These are phyloP conservation scores for Dictyostelium brefeldianum DNA, from an alignment of 78 protist genomes.

Conservation along the genomic window DNA sequence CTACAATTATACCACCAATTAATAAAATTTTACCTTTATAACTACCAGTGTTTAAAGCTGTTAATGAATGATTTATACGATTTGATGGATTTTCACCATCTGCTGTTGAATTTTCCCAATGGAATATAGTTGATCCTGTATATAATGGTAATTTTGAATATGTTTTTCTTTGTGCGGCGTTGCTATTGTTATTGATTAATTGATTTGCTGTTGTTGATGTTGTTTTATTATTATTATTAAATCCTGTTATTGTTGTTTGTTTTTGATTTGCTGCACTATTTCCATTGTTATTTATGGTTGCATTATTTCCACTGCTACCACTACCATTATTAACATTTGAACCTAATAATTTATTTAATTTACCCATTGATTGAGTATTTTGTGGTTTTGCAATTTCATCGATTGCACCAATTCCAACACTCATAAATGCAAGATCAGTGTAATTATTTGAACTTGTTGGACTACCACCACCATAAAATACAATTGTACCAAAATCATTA, in stretches of 20 bases:
- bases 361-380: conserved; percentile 20
- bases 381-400: conserved; percentile 72
- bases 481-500: conserved; percentile 27
- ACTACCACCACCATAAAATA: conserved; percentile 36
- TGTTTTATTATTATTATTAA: background rate
- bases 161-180: conserved; percentile 4
- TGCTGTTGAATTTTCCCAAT: conserved; percentile 23
- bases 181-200: background rate
- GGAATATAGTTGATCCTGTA: conserved; percentile 19
- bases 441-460: background rate
- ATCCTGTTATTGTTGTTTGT: background rate
- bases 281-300: background rate
- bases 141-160: conserved; percentile 60
- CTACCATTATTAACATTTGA: background rate
- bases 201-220: conserved; percentile 6
- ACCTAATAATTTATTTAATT: conserved; percentile 41
- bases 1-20: conserved; percentile 23
- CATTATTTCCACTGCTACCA: background rate
- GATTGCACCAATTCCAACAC: conserved; percentile 29
- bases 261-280: background rate
- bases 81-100: conserved; percentile 35
- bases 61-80: conserved; percentile 22
- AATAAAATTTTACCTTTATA: conserved; percentile 53
- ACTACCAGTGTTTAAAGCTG: conserved; percentile 21
- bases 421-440: conserved; percentile 42